Base-by-base conservation (phyloP, 2,329 filamentous ascomycete genomes). In the Cladophialophora carrionii region DNA sequence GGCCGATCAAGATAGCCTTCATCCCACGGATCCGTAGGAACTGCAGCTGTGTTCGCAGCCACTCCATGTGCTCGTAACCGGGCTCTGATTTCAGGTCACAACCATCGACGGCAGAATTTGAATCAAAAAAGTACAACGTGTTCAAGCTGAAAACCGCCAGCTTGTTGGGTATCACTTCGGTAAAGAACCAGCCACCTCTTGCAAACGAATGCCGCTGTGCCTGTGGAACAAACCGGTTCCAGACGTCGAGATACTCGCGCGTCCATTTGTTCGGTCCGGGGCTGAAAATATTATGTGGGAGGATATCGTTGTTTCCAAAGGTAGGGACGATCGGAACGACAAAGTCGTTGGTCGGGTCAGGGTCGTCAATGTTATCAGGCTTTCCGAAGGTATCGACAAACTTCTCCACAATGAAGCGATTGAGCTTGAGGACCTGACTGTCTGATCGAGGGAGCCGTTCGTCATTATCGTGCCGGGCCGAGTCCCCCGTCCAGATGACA, bases 221-320 rank as follows among this genome's bases (percentile, higher is more conserved):
- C 79, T 97, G 92, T 0, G 95, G 95, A 66, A 99, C 96, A 75
- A 98, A 96, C 43, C 84, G 83, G 55, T 80, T 79, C 95, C 95
- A 99, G 24, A 98, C 86, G 24, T 89, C 83, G 29, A 87, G 81
- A 72, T 95, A 97, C 54, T 84, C 83, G 64, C 85, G 85, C 0
- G 96, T 90, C 88, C 94, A 96, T 68, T 85, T 85, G 73, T 97
- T 97, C 17, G 95, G 95, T 0, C 94, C 95, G 0, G 86, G 83
- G 49, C 87, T 82, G 76, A 99, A 88, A 74, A 98, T 96, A 73
- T 99, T 99, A 79, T 99, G 95, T 1, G 95, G 95, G 66, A 97
- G 86, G 64, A 99, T 93, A 74, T 99, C 95, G 78, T 99, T 99
- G 80, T 99, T 99, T 66, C 95, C 95, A 71, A 97, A 88, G 0